phyloP scores from a whole-genome alignment of 371 early-diverging fungal genomes.

The Haplosporangium sp. region DNA sequence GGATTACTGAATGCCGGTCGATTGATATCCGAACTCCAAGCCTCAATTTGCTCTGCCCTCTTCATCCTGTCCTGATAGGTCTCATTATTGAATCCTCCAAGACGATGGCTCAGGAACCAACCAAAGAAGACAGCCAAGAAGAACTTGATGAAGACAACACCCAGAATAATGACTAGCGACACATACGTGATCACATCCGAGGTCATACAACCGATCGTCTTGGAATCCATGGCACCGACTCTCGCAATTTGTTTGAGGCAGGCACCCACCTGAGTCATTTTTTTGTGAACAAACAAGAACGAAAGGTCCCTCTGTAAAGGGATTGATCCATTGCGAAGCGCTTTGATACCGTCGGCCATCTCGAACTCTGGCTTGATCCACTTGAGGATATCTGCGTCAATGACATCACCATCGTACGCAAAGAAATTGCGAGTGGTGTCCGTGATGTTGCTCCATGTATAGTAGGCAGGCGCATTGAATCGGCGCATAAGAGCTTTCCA shows the following conservation, averaged over 20 bases:
- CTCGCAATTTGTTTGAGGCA: slow-evolving; percentile 53
- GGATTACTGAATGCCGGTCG: slow-evolving; percentile 55
- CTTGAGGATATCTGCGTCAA: slow-evolving; percentile 63
- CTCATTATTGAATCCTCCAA: slow-evolving; percentile 79
- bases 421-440: slow-evolving; percentile 59
- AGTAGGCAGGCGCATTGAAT: slow-evolving; percentile 65
- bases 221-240: slow-evolving; percentile 80
- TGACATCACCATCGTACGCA: slow-evolving; percentile 83
- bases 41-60: slow-evolving; percentile 68
- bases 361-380: slow-evolving; percentile 63
- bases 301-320: slow-evolving; percentile 35
- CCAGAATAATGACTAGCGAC: slow-evolving; percentile 81
- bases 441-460: slow-evolving; percentile 76
- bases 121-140: slow-evolving; percentile 85
- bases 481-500: slow-evolving; percentile 22
- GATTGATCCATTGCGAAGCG: slow-evolving; percentile 50
- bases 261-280: slow-evolving; percentile 22
- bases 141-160: slow-evolving; percentile 86
- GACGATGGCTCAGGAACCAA: slow-evolving; percentile 79
- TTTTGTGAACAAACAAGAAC: slow-evolving; percentile 38
- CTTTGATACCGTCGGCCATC: slow-evolving; percentile 68
- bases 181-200: slow-evolving; percentile 81
- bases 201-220: slow-evolving; percentile 81
- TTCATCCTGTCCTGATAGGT: slow-evolving; percentile 69
- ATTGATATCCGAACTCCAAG: slow-evolving; percentile 67